Conservation (phyloP, 495 filamentous ascomycete species). For the Mytilinidion resinicola region DNA sequence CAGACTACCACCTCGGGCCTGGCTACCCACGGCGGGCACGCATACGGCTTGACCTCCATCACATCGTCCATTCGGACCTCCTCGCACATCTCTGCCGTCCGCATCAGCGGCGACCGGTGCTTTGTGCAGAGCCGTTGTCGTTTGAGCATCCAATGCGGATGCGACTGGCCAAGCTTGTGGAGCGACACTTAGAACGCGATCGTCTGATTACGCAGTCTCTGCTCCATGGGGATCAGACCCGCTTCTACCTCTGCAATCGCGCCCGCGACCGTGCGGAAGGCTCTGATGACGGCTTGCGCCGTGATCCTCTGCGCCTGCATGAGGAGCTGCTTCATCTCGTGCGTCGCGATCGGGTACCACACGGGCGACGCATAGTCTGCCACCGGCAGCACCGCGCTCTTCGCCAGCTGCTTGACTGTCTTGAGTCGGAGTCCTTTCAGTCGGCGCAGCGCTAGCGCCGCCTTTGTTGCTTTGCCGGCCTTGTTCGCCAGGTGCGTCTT, state of each 20-base stretch:
- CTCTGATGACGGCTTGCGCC: no score
- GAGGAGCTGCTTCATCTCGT: conserved; percentile 11
- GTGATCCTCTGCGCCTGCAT: no score
- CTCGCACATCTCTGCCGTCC: no score
- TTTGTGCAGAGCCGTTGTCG: no score
- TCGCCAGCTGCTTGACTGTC: conserved; percentile 11
- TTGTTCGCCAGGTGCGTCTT: conserved; percentile 17
- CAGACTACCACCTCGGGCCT: conserved; percentile 15
- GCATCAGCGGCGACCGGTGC: no score
- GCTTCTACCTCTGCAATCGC: conserved; percentile 7
- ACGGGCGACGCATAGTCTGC: conserved; percentile 11
- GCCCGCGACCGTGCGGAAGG: no score
- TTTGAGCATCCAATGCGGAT: conserved; percentile 6
- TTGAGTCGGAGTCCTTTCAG: conserved; percentile 9
- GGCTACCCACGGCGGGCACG: not conserved
- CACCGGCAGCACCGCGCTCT: conserved; percentile 14
- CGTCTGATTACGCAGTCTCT: conserved; percentile 15
- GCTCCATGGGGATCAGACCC: conserved; percentile 11
- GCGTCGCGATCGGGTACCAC: conserved; percentile 12
- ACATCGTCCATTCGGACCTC: not conserved
- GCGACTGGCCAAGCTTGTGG: conserved; percentile 11
- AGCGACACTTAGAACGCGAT: conserved; percentile 16
- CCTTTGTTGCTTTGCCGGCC: conserved; percentile 13
- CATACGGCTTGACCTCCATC: not conserved
- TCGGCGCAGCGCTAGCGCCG: conserved; percentile 6